phyloP scores from a whole-genome alignment of 257 asterid genomes.

The Cinchona pubescens region DNA sequence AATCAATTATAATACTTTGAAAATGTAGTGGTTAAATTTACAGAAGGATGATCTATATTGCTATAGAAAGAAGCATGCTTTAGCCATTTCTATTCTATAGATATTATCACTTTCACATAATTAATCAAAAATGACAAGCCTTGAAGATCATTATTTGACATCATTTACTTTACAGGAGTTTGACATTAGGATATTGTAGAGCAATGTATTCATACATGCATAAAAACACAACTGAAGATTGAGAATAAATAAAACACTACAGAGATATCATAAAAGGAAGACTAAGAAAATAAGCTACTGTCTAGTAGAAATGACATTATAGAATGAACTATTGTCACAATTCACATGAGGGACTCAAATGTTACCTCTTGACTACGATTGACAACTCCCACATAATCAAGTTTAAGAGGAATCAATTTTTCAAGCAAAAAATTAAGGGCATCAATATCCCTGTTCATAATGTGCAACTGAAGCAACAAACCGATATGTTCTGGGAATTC shows the following conservation, averaged over 20 bases:
- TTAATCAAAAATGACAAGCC: neutral
- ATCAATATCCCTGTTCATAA: conserved; percentile 97
- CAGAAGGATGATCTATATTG: neutral
- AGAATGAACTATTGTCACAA: neutral
- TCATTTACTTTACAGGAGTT: neutral
- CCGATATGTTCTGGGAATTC: neutral
- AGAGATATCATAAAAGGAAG: neutral
- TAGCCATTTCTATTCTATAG: neutral
- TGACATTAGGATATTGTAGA: neutral
- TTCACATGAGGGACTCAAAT: neutral
- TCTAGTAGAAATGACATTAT: too few relatives aligned
- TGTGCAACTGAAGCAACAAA: conserved; percentile 73
- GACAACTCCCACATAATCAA: conserved; percentile 95
- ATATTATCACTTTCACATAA: neutral
- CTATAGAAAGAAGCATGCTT: neutral
- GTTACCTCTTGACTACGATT: conserved; percentile 97
- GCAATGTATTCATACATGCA: neutral
- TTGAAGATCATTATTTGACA: neutral
- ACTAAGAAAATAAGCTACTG: neutral
- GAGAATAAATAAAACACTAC: neutral
- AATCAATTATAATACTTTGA: neutral
- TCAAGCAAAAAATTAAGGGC: conserved; percentile 93
- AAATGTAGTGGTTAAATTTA: neutral
- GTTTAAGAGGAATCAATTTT: conserved; percentile 90
- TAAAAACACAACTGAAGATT: neutral